Evolutionary conservation across 2,329 filamentous ascomycete genomes (phyloP).

Genomic region (Cordyceps farinosa): DNA sequence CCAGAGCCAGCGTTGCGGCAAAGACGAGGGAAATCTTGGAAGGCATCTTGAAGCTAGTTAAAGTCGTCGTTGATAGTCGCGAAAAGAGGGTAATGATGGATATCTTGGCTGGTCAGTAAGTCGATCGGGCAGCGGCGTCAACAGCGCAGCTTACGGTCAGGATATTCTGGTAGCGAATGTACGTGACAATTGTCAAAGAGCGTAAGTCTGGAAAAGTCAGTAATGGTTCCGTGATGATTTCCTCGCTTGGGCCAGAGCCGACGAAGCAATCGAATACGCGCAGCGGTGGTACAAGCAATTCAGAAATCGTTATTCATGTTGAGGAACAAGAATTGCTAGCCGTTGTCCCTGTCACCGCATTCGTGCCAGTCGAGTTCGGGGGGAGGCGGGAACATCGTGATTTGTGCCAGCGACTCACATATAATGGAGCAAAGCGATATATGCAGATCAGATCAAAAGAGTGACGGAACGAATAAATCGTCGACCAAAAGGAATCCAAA

Average conservation of each 20-base stretch:
- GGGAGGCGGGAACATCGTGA: background rate
- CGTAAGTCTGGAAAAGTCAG: slow-evolving; percentile 9
- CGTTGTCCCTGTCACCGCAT: background rate
- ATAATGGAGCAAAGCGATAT: slow-evolving; percentile 15
- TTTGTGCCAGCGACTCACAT: slow-evolving; percentile 2
- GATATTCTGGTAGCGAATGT: slow-evolving; percentile 17
- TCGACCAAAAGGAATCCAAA: slow-evolving; percentile 11
- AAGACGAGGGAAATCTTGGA: slow-evolving; percentile 25
- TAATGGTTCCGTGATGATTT: background rate
- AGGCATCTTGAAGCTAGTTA: slow-evolving; percentile 6
- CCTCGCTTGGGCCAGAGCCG: background rate
- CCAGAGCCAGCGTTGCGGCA: slow-evolving; percentile 47
- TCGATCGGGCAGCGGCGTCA: too few species aligned
- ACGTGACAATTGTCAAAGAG: slow-evolving; percentile 16
- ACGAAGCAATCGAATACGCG: background rate
- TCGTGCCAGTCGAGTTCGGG: background rate
- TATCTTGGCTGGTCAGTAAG: background rate
- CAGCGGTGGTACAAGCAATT: background rate
- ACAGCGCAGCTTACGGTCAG: slow-evolving; percentile 3
- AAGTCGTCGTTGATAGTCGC: background rate
- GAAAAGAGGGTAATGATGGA: slow-evolving; percentile 5
- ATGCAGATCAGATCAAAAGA: slow-evolving; percentile 18
- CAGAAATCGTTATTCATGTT: too few species aligned
- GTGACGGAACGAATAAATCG: slow-evolving; percentile 17
- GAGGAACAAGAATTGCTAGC: background rate